Base-by-base conservation (phyloP, 2,329 filamentous ascomycete species). In the Dryadomyces sulphureus region DNA sequence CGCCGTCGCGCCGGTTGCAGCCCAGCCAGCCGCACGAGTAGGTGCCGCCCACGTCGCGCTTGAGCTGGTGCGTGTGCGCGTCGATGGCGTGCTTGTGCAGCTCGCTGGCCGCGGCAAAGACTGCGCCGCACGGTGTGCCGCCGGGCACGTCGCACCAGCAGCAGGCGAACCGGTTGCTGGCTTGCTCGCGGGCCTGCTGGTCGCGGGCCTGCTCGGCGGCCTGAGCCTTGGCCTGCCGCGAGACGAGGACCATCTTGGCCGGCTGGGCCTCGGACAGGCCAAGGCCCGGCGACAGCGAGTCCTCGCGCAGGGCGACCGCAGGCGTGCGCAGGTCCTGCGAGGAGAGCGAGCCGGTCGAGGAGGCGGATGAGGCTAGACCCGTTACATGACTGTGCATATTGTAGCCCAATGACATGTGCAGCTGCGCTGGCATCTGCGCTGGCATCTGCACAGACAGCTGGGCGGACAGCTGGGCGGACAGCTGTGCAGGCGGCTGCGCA, bases 61-160 rank as follows among this genome's bases (percentile, higher is more conserved):
- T 61, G 40, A 73, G 56, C 7, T 56, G 50, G 46, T 64, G 65
- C 25, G 74, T 62, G 55, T 80, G 77, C 2, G 59, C 58, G 11
- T 64, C 56, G 20, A 70, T 69, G 49, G 75, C 67, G 55, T 81
- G 77, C 19, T 64, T 60, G 53, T 79, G 75, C 30, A 81, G 63
- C 5, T 67, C 64, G 41, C 70, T 65, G 16, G 71, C 62, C 22
- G 65, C 60, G 1, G 57, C 54, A 50, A 72, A 73, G 1, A 54
- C 54, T 24, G 53, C 51, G 16, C 54, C 54, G 41, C 60, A 62
- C 7, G 57, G 51, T 5, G 41, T 34, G 7, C 48, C 38, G 20
- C 50, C 49, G 4, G 48, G 44, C 9, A 51, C 46, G 9, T 59
- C 52, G 17, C 56, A 56, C 60, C 60, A 62, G 19, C 57, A 47